Evolutionary conservation across 2,329 filamentous ascomycete species (phyloP).

Genomic region (Epichloe sibirici): DNA sequence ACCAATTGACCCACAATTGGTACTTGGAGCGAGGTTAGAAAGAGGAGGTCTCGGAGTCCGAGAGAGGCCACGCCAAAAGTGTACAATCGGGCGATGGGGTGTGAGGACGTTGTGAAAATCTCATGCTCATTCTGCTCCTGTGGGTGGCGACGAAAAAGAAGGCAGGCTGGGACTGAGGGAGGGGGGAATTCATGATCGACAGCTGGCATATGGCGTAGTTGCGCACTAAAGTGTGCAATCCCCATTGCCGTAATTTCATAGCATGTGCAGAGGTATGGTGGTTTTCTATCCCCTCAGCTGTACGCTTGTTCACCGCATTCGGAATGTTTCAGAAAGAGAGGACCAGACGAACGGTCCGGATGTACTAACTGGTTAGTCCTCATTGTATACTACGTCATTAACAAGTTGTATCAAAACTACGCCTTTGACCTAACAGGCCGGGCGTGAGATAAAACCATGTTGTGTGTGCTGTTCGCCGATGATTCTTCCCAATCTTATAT

Average conservation of each 20-base stretch:
- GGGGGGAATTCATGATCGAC: background rate
- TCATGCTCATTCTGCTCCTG: background rate
- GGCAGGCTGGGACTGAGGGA: background rate
- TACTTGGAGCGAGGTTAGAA: conserved; percentile 69
- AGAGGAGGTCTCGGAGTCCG: background rate
- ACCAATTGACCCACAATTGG: conserved; percentile 84
- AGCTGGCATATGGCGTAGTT: background rate
- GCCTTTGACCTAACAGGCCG: background rate
- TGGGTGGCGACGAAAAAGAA: background rate
- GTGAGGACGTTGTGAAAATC: background rate
- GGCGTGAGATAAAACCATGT: no score
- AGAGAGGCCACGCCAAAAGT: no score
- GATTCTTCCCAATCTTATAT: no score
- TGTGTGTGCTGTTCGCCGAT: no score
- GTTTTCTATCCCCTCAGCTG: background rate
- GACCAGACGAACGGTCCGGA: no score
- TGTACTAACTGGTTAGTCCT: background rate
- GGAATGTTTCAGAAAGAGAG: background rate
- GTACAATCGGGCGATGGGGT: background rate
- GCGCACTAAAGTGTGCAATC: background rate
- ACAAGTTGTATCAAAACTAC: background rate
- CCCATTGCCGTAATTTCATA: background rate
- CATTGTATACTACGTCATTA: background rate
- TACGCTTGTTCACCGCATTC: background rate
- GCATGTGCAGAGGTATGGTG: background rate